Evolutionary conservation across 2,329 filamentous ascomycete species (phyloP).

Genomic region (Nigrograna mackinnonii): DNA sequence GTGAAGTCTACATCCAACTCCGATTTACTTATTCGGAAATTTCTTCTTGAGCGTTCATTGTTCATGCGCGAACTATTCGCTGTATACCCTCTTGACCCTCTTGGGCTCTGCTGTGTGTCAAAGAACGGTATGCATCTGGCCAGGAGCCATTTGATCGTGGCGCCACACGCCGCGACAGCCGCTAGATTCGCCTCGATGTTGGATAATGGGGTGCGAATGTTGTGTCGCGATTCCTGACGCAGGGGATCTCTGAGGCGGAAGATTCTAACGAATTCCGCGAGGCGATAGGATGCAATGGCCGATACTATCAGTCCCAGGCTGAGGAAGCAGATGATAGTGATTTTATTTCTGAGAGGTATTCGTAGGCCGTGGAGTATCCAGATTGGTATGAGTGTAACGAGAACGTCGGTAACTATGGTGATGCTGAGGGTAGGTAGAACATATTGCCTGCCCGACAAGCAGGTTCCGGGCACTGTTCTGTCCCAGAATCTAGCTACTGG

Average conservation of each 20-base stretch:
- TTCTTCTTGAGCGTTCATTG: neutral
- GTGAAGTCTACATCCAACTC: neutral
- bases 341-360: constrained; percentile 17
- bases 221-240: constrained; percentile 7
- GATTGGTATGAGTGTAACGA: constrained; percentile 20
- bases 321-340: constrained; percentile 19
- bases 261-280: constrained; percentile 11
- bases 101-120: neutral
- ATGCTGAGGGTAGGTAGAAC: constrained; percentile 15
- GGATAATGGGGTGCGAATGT: constrained; percentile 15
- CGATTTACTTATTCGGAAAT: neutral
- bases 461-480: constrained; percentile 3
- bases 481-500: constrained; percentile 3
- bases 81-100: neutral
- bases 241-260: constrained; percentile 13
- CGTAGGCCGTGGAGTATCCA: constrained; percentile 22
- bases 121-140: constrained; percentile 18
- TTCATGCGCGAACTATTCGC: neutral
- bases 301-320: constrained; percentile 19
- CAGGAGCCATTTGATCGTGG: constrained; percentile 20
- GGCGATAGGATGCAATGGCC: constrained; percentile 15
- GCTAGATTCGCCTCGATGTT: constrained; percentile 21
- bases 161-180: constrained; percentile 17
- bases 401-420: constrained; percentile 19
- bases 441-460: constrained; percentile 13